phyloP scores from a whole-genome alignment of 306 rosid genomes.

The Cucumis sativus region Cucumber_9930_V3 NC_026657.2:40117501-40118000 shows the following conservation, averaged over 20 bases:
- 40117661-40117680: neutral
- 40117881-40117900: conserved; percentile 10
- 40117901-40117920: conserved; percentile 14
- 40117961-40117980: too few species aligned
- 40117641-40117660: neutral
- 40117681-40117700: neutral
- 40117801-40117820: neutral
- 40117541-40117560: neutral
- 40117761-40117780: neutral
- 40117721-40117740: neutral
- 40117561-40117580: neutral
- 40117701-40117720: neutral
- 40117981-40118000: too few species aligned
- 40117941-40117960: neutral
- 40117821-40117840: neutral
- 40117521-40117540: neutral
- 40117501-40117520: too few species aligned
- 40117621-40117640: neutral
- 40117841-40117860: neutral
- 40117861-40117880: too few species aligned
- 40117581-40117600: too few species aligned
- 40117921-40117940: conserved; percentile 5
- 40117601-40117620: neutral
- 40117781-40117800: neutral
- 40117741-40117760: neutral